A percentile compares a stretch with the other conserved stretches of the same genome.
Conservation (phyloP, 768 basidiomycete species). For the Coprinopsis marcescibilis region DNA sequence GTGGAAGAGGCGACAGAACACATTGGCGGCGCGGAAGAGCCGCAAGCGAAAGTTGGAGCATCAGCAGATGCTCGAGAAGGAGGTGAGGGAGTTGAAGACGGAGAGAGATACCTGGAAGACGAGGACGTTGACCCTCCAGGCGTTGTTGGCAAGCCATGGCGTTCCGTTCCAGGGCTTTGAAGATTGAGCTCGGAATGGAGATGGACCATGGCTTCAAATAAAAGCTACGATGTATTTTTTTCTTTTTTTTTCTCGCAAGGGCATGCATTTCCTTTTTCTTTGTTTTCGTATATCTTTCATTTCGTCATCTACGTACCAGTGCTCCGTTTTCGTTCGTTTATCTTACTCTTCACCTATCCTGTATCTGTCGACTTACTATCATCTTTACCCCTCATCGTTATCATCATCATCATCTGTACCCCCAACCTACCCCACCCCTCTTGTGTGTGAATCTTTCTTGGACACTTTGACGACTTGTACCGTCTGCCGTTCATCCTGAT, state of each 20-base stretch:
- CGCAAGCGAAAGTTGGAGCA: constrained; percentile 71
- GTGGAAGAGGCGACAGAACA: constrained; percentile 75
- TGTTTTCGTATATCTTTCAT: constrained; percentile 3
- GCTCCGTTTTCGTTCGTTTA: not conserved
- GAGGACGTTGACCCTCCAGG: constrained; percentile 34
- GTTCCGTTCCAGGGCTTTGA: constrained; percentile 14
- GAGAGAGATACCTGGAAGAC: constrained; percentile 55
- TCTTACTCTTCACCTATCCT: not conserved
- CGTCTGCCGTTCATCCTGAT: too few species aligned
- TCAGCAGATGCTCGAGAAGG: constrained; percentile 53
- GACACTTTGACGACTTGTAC: too few species aligned
- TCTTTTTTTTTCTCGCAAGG: constrained; percentile 1
- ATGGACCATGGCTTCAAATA: not conserved
- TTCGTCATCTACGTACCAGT: not conserved
- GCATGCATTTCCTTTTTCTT: constrained; percentile 5
- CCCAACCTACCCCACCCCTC: too few species aligned
- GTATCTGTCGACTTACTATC: not conserved
- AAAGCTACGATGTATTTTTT: constrained; percentile 4
- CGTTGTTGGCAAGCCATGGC: constrained; percentile 30
- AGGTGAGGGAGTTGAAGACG: constrained; percentile 35
- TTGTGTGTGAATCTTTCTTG: too few species aligned
- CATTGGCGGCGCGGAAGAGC: constrained; percentile 70
- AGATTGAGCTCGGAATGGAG: constrained; percentile 7
- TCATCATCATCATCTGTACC: not conserved
- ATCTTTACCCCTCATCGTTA: constrained; percentile 14